Base-by-base conservation (phyloP, 2,329 filamentous ascomycete genomes). In the Spiromastix sp. region DNA sequence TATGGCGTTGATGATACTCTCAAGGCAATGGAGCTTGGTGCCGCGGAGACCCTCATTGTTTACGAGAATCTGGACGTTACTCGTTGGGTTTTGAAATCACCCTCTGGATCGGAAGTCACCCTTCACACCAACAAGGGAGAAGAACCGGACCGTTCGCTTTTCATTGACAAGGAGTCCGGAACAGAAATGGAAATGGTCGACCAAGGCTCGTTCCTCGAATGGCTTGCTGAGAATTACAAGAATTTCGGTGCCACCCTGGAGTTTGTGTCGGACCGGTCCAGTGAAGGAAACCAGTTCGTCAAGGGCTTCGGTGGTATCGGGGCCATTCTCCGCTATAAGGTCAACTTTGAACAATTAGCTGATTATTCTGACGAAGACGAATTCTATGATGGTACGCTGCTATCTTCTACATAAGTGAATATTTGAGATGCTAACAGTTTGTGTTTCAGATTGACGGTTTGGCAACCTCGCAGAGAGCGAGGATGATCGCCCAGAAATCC, bases 291-390 rank as follows among this genome's bases (percentile, higher is more conserved):
- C 68, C 91, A 98, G 71, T 98, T 98, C 66, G 91, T 98, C 55
- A 96, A 95, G 71, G 91, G 91, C 45, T 98, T 98, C 57, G 91
- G 91, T 79, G 91, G 91, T 57, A 94, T 98, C 52, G 91, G 91
- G 49, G 89, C 89, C 46, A 81, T 98, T 55, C 78, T 98, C 59
- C 86, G 91, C 51, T 98, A 98, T 79, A 95, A 95, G 72, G 85
- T 98, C 72, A 98, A 98, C 72, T 98, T 98, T 68, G 93, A 98
- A 68, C 93, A 98, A 66, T 75, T 98, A 64, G 82, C 81, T 63
- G 91, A 96, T 61, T 73, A 82, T 61, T 78, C 82, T 56, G 87
- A 93, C 60, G 83, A 91, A 60, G 82, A 87, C 64, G 89, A 96
- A 61, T 89, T 89, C 66, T 95, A 93, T 71, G 79, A 83, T 62